Conservation (phyloP, 352 stramenopile species). For the Phytophthora rubi region DNA sequence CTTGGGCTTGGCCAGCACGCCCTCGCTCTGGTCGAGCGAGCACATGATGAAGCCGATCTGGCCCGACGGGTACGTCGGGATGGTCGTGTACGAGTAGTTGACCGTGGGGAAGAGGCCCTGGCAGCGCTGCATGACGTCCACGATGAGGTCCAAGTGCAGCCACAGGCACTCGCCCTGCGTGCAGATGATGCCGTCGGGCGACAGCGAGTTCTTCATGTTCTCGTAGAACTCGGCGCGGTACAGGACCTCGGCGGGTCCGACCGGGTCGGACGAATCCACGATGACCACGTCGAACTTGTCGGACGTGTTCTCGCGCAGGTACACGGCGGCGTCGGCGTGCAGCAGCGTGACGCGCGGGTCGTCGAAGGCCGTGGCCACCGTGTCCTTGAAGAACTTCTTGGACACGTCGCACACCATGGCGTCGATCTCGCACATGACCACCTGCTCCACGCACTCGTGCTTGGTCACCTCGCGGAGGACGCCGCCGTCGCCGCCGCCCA, state of each 20-base stretch:
- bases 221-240: slow-evolving; percentile 97
- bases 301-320: slow-evolving; percentile 81
- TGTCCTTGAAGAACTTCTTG: slow-evolving; percentile 93
- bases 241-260: slow-evolving; percentile 94
- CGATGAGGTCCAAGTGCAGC: slow-evolving; percentile 98
- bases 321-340: slow-evolving; percentile 91
- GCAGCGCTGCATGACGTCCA: slow-evolving; percentile 93
- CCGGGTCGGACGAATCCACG: slow-evolving; percentile 96
- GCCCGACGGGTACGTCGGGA: slow-evolving; percentile 98
- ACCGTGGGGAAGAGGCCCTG: slow-evolving; percentile 93
- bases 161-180: slow-evolving; percentile 98
- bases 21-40: slow-evolving; percentile 72
- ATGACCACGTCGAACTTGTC: slow-evolving; percentile 97
- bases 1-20: slow-evolving; percentile 74
- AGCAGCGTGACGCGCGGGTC: slow-evolving; percentile 96
- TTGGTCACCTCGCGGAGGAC: slow-evolving; percentile 96
- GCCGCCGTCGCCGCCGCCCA: slow-evolving; percentile 98
- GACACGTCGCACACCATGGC: slow-evolving; percentile 96
- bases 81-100: slow-evolving; percentile 99
- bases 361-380: slow-evolving; percentile 94
- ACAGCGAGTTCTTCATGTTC: slow-evolving; percentile 92
- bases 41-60: slow-evolving; percentile 99
- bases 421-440: slow-evolving; percentile 99
- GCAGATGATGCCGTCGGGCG: slow-evolving; percentile 85
- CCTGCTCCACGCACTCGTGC: slow-evolving; percentile 94